A percentile compares a stretch with the other conserved stretches of the same genome.
phyloP scores from a whole-genome alignment of 495 filamentous ascomycete species.

The Apodospora peruviana region DNA sequence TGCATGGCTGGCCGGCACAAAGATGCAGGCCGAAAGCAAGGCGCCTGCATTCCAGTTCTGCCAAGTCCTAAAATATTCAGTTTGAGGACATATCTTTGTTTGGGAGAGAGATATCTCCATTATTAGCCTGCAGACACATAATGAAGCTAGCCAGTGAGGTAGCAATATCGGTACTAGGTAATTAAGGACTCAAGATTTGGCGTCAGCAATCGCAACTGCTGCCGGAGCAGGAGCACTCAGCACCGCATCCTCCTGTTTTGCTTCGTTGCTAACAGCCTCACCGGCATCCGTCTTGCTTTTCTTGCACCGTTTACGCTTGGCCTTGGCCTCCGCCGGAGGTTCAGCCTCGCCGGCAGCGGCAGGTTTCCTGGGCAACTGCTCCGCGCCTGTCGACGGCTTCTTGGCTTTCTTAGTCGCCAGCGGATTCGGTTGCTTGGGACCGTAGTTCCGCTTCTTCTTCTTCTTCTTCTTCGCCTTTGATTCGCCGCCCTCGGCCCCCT shows the following conservation, averaged over 20 bases:
- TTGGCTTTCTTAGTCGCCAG: constrained; percentile 74
- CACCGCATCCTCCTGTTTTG: constrained; percentile 1
- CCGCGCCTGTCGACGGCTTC: constrained; percentile 11
- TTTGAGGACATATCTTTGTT: no score
- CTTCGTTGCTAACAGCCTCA: no score
- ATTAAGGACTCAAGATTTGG: no score
- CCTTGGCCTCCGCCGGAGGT: constrained; percentile 17
- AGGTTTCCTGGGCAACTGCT: constrained; percentile 13
- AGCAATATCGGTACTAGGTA: no score
- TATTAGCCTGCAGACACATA: no score
- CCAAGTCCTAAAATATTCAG: no score
- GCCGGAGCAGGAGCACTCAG: neutral
- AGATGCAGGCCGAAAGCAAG: no score
- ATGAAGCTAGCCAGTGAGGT: no score
- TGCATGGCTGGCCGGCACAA: no score
- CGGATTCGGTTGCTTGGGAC: constrained; percentile 82
- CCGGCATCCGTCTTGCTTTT: constrained; percentile 28
- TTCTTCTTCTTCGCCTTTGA: constrained; percentile 42
- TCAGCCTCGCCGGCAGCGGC: constrained; percentile 9
- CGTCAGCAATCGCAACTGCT: no score
- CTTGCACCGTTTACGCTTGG: constrained; percentile 42
- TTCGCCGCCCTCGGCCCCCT: constrained; percentile 20
- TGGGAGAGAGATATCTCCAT: no score
- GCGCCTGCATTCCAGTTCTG: no score
- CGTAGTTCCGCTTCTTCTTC: constrained; percentile 53